Evolutionary conservation across 768 basidiomycete species (phyloP).

Genomic region (Suillus occidentalis): DNA sequence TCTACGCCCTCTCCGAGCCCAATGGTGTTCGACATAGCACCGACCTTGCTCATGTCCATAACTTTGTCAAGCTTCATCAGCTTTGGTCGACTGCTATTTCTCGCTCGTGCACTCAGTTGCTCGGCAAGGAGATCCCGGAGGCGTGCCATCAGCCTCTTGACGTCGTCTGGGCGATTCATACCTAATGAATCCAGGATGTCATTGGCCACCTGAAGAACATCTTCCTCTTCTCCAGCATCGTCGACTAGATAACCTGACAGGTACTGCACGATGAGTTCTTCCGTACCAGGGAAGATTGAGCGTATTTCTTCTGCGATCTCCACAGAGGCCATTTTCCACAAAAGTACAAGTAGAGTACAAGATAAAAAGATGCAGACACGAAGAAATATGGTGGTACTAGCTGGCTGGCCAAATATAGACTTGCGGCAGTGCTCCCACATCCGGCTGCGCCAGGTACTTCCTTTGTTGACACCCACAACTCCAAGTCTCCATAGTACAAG

Average conservation of each 20-base stretch:
- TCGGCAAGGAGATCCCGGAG: conserved; percentile 66
- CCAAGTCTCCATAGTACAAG: not conserved
- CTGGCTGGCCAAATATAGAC: not conserved
- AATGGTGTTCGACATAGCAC: conserved; percentile 76
- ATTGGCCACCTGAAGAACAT: conserved; percentile 75
- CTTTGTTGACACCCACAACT: not conserved
- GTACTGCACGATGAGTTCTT: conserved; percentile 85
- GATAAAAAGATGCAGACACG: not conserved
- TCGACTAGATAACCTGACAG: conserved; percentile 86
- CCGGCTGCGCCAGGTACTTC: not conserved
- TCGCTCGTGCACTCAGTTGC: conserved; percentile 56
- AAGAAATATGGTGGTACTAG: not conserved
- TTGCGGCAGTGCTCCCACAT: not conserved
- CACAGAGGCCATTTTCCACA: conserved; percentile 55
- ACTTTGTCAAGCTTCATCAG: conserved; percentile 80
- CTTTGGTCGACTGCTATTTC: conserved; percentile 61
- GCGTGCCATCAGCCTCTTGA: conserved; percentile 66
- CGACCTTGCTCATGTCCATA: conserved; percentile 83
- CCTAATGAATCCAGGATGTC: conserved; percentile 77
- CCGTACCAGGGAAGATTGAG: conserved; percentile 66
- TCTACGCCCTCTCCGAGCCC: conserved; percentile 82
- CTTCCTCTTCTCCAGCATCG: conserved; percentile 86
- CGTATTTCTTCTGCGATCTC: conserved; percentile 83
- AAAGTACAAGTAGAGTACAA: not conserved
- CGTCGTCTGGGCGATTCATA: conserved; percentile 53